Percentiles rank a stretch among this genome's conserved stretches.
phyloP scores from a whole-genome alignment of 2,329 filamentous ascomycete genomes.

The Aspergillus ruber region DNA sequence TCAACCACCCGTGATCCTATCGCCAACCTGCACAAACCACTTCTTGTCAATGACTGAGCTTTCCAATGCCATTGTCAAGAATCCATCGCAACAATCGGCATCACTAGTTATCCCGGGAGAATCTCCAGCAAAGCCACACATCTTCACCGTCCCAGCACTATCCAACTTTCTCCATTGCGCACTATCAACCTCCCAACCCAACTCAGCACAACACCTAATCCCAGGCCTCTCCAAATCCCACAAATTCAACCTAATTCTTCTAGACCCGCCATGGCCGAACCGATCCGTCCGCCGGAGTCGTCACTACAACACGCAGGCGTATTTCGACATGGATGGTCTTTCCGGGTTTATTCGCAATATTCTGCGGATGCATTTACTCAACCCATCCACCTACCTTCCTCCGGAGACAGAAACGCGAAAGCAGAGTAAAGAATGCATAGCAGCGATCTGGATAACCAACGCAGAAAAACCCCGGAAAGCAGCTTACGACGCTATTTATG shows the following conservation, averaged over 20 bases:
- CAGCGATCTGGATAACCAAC: conserved; percentile 59
- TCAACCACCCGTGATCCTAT: conserved; percentile 27
- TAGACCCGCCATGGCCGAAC: conserved; percentile 62
- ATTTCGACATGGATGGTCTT: conserved; percentile 23
- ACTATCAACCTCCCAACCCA: conserved; percentile 20
- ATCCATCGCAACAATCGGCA: conserved; percentile 19
- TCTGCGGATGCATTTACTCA: conserved; percentile 37
- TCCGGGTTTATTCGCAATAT: conserved; percentile 35
- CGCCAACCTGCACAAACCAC: conserved; percentile 23
- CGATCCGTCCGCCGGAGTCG: conserved; percentile 50
- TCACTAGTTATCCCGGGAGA: conserved; percentile 7
- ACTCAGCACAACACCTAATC: conserved; percentile 13
- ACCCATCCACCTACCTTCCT: conserved; percentile 9
- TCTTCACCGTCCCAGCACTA: conserved; percentile 42
- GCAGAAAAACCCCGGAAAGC: conserved; percentile 44
- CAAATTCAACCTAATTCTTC: conserved; percentile 53
- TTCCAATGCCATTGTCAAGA: conserved; percentile 20
- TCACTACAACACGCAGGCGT: conserved; percentile 38
- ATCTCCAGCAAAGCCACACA: conserved; percentile 6
- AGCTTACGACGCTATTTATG: conserved; percentile 38
- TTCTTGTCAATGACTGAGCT: conserved; percentile 22
- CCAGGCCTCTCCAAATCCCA: conserved; percentile 18
- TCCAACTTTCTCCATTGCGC: conserved; percentile 43
- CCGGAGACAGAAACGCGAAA: conserved; percentile 21
- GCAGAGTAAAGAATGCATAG: conserved; percentile 30